Base-by-base conservation (phyloP, 2,329 filamentous ascomycete species). In the Aureobasidium sp. region DNA sequence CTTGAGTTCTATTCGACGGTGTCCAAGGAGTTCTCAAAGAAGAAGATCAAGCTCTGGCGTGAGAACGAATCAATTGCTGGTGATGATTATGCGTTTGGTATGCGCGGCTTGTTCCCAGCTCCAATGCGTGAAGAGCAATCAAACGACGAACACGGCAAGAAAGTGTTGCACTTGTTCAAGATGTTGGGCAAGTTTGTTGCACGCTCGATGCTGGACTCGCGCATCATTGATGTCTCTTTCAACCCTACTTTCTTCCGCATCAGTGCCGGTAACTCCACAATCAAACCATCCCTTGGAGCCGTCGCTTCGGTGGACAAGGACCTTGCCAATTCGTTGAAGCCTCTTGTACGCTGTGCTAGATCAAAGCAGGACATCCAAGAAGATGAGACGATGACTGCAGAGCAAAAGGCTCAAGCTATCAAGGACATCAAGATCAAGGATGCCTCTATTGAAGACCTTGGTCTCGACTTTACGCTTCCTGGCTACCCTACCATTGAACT, bases 181-280 rank as follows among this genome's bases (percentile, higher is more conserved):
- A 88, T 93, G 71, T 86, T 99, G 27, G 94, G 94, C 68, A 97
- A 97, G 71, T 99, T 99, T 73, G 92, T 97, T 51, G 94, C 95
- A 34, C 86, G 94, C 55, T 97, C 94, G 0, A 97, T 99, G 94
- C 87, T 99, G 59, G 94, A 99, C 73, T 97, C 93, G 1, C 85
- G 94, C 59, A 97, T 99, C 72, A 97, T 99, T 67, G 94, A 99
- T 69, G 86, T 99, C 66, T 94, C 93, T 61, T 94, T 99, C 76
- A 99, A 97, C 71, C 90, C 94, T 1, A 96, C 91, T 6, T 97
- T 99, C 78, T 99, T 99, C 85, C 90, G 93, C 62, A 89, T 97
- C 66, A 90, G 90, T 16, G 89, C 95, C 68, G 83, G 81, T 48
- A 81, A 78, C 14, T 78, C 78, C 16, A 77, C 84, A 0, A 86